Evolutionary conservation across 768 basidiomycete genomes (phyloP), one percentile per base, ranked within the genome.

Genomic region (Pisolithus albus): DNA sequence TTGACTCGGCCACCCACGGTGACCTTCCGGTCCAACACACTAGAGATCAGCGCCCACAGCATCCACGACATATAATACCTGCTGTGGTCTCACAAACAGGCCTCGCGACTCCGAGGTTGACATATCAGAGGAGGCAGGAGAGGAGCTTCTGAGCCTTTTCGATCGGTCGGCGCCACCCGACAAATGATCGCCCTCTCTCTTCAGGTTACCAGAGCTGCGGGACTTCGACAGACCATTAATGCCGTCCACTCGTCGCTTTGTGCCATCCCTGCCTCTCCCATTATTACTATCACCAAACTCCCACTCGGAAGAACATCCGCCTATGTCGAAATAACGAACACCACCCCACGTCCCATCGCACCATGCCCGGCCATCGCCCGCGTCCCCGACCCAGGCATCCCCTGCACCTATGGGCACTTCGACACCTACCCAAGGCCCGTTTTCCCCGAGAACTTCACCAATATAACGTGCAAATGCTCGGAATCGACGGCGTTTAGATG

Each of bases 361-460:
- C 91, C 91, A 93, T 52, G 79, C 80, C n/a, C 86, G 73, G n/a
- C 78, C 83, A 26, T 81, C 77, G 13, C 74, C 67, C 49, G 72
- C 68, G 23, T 80, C 77, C 10, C 70, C 72, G 1, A 71, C 70
- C 75, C 79, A 79, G n/a, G 69, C 68, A 9, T 78, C 80, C 39
- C 73, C 75, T 50, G 18, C 24, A n/a, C 49, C 38, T 11, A 91
- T 72, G 1, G 90, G 88, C 10, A 92, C 88, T 64, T 94, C 92
- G 15, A 94, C 88, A 13, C 92, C 92, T 7, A 93, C 88, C 92
- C 92, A 94, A 0, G 88, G 82, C 1, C 92, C 92, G 5, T 62
- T 58, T 65, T 92, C 88, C 36, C 91, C 92, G 46, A 80, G 76
- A 2, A 94, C 83, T 62, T 91, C 88, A 6, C 88, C 92, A 47